Percentiles rank a stretch among this genome's conserved stretches.
Conservation (phyloP, 257 asterid genomes). For the Solanum chiquidenum region DNA sequence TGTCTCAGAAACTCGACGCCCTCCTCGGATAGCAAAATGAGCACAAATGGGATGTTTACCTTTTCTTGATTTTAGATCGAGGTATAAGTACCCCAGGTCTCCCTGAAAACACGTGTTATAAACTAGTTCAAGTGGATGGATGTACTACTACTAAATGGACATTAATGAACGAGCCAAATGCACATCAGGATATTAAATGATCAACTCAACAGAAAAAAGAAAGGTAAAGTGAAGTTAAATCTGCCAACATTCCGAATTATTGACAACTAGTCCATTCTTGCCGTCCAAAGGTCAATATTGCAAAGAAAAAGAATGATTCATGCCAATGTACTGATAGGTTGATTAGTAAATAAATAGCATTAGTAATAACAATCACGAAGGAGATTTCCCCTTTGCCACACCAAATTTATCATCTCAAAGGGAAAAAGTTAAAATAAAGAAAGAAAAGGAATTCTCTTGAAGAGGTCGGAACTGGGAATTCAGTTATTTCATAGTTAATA, state of each 20-base stretch:
- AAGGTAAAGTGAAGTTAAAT: neutral
- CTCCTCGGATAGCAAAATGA: slow-evolving; percentile 97
- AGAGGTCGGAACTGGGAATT: neutral
- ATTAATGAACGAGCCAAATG: neutral
- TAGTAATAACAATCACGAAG: neutral
- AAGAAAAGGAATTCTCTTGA: neutral
- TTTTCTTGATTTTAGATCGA: slow-evolving; percentile 81
- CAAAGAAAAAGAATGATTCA: neutral
- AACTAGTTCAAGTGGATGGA: slow-evolving; percentile 11
- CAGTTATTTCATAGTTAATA: neutral
- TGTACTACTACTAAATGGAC: neutral
- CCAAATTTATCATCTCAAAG: neutral
- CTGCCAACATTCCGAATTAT: neutral
- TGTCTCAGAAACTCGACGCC: slow-evolving; percentile 71
- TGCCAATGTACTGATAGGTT: neutral
- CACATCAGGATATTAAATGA: neutral
- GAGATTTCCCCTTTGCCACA: neutral
- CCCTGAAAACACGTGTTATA: slow-evolving; percentile 48
- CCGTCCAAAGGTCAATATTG: neutral
- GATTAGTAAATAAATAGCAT: neutral
- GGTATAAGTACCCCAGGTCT: slow-evolving; percentile 80
- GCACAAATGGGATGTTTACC: slow-evolving; percentile 88
- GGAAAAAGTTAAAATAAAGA: neutral
- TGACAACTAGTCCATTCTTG: neutral
- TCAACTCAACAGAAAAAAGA: neutral